These are phyloP conservation scores for Saprolegnia parasitica DNA, from an alignment of 352 stramenopile genomes.

Conservation along the genomic window DNA sequence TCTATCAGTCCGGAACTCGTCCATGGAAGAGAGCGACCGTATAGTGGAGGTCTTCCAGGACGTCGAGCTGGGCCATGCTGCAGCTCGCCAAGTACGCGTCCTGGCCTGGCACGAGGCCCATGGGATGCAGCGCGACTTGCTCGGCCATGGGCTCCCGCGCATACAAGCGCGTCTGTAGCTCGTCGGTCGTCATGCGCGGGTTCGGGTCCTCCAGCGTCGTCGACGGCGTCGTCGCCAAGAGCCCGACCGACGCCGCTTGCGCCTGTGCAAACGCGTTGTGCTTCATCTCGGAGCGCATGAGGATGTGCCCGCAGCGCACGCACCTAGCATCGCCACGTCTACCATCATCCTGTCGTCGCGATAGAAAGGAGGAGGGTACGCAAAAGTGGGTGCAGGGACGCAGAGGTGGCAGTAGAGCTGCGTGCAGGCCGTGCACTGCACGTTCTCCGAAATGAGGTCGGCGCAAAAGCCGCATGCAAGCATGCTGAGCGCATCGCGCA, in stretches of 20 bases:
- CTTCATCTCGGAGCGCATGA: slow-evolving; percentile 44
- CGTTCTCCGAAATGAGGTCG: slow-evolving; percentile 68
- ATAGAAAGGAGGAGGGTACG: background rate
- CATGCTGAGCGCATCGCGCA: slow-evolving; percentile 47
- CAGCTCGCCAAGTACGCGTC: slow-evolving; percentile 40
- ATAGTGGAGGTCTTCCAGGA: slow-evolving; percentile 60
- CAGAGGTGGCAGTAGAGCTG: slow-evolving; percentile 72
- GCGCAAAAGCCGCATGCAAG: slow-evolving; percentile 68
- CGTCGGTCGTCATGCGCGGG: slow-evolving; percentile 35
- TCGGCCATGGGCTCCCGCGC: slow-evolving; percentile 36
- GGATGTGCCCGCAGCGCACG: slow-evolving; percentile 45
- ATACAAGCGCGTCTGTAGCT: slow-evolving; percentile 49
- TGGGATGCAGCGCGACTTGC: slow-evolving; percentile 42
- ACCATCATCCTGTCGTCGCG: no score
- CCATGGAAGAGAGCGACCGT: no score
- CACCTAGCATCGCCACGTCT: slow-evolving; percentile 33
- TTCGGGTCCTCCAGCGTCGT: slow-evolving; percentile 14
- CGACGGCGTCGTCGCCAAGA: slow-evolving; percentile 28
- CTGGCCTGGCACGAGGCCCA: slow-evolving; percentile 44
- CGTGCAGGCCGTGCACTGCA: slow-evolving; percentile 55
- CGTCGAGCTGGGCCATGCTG: slow-evolving; percentile 73
- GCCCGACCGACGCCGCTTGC: slow-evolving; percentile 49
- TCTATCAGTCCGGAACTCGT: background rate
- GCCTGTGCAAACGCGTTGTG: slow-evolving; percentile 59
- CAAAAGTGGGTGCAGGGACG: slow-evolving; percentile 31